Base-by-base conservation (phyloP, 768 basidiomycete species). In the Rhizopogon sp. region DNA sequence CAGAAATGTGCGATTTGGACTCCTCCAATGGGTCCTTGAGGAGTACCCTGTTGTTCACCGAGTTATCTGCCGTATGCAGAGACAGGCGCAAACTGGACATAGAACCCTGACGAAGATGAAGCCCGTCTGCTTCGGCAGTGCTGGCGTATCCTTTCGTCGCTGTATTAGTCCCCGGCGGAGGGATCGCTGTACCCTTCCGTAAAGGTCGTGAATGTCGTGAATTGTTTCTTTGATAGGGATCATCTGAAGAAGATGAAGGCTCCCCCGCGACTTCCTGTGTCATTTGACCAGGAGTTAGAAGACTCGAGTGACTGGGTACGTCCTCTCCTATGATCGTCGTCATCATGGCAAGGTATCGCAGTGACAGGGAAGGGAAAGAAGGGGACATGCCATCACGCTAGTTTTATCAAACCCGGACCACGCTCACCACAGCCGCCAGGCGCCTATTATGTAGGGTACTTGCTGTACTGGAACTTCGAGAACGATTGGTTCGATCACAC, bases 221-320 rank as follows among this genome's bases (percentile, higher is more conserved):
- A 35, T 45, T 25, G 11, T 28, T 11, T 16, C 43, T 29, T 33
- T 29, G 28, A 35, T 53, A 53, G 17, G 52, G 52, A 35, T 49
- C 31, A 3, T 53, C 52, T 8, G 52, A 53, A 50, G 52, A 46
- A 10, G 52, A 53, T 7, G 52, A 16, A n/a, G 45, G 33, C 16
- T 52, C 16, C 28, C 14, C 52, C 13, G n/a, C 20, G 25, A 6
- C 20, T n/a, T 50, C 43, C 17, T 9, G 42, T 29, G 25, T 5
- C 17, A n/a, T 35, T 29, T n/a, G 42, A 31, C 9, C 31, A 25
- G 52, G 42, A 4, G 52, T 28, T 17, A 47, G 43, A 35, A 50
- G 42, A 13, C 31, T 51, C 13, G 47, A 25, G 22, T 20, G 50
- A 22, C 50, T 28, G 17, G 22, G 5, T 25, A 35, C 16, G 39